Evolutionary conservation across 805 yeast species (phyloP).

Genomic region (Gaillardinia entomophila): DNA sequence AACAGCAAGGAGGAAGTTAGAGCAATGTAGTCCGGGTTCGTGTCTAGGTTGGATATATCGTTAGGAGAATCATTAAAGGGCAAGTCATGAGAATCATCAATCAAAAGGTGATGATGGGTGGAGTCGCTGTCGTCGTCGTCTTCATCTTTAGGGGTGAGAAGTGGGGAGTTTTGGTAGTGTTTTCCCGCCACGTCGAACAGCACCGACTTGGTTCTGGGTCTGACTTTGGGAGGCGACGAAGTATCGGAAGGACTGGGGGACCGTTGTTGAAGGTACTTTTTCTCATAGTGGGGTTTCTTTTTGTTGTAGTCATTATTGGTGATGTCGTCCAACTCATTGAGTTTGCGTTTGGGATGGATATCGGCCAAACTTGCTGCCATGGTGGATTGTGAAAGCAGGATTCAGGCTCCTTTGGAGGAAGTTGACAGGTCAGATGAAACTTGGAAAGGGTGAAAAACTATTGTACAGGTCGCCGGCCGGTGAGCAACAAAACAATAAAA

Average conservation of each 20-base stretch:
- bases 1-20: conserved; percentile 27
- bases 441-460: neutral
- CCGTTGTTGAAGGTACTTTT: conserved; percentile 19
- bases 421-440: no score
- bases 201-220: conserved; percentile 18
- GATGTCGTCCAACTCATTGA: conserved; percentile 32
- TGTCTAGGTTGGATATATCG: conserved; percentile 9
- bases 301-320: conserved; percentile 19
- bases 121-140: conserved; percentile 31
- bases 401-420: no score
- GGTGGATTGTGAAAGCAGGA: conserved; percentile 1
- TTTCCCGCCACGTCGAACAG: conserved; percentile 21
- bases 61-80: conserved; percentile 1
- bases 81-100: conserved; percentile 10
- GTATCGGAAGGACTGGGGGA: conserved; percentile 20
- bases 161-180: conserved; percentile 26
- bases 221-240: conserved; percentile 10
- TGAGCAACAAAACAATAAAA: neutral
- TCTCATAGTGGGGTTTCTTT: conserved; percentile 9
- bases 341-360: conserved; percentile 23
- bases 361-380: conserved; percentile 33
- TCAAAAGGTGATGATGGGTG: no score
- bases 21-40: conserved; percentile 32
- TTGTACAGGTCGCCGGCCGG: neutral
- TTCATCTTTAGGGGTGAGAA: conserved; percentile 39